These are phyloP conservation scores for Podila epigama DNA, from an alignment of 192 early-diverging fungal genomes.

Conservation along the genomic window DNA sequence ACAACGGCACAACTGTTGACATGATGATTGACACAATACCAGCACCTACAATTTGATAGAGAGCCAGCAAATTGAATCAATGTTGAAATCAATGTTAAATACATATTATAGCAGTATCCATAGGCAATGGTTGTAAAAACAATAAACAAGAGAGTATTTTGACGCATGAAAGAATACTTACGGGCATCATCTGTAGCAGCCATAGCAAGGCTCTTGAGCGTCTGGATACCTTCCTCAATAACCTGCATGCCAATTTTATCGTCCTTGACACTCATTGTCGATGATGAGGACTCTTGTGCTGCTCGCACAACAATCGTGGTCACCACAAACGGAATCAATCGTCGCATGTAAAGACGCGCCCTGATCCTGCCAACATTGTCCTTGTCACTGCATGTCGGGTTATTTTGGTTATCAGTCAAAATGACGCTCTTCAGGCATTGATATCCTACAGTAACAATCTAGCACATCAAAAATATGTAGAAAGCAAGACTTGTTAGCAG, in stretches of 20 bases:
- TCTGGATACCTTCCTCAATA: conserved; percentile 59
- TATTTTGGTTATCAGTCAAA: conserved; percentile 23
- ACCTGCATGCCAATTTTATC: conserved; percentile 35
- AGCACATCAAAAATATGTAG: too few species aligned
- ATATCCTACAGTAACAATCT: conserved; percentile 47
- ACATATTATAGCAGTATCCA: too few species aligned
- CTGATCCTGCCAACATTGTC: conserved; percentile 7
- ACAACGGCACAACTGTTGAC: conserved; percentile 53
- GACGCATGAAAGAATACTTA: conserved; percentile 21
- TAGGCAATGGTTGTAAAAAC: too few species aligned
- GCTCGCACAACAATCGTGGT: conserved; percentile 40
- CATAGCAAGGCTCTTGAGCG: conserved; percentile 50
- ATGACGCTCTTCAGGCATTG: conserved; percentile 35
- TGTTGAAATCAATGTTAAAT: too few species aligned
- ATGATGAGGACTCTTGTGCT: conserved; percentile 14
- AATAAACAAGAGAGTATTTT: background rate
- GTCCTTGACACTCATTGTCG: background rate
- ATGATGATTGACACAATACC: conserved; percentile 51
- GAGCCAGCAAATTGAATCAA: too few species aligned
- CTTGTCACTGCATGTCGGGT: background rate
- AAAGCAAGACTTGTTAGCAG: background rate
- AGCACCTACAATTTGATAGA: conserved; percentile 28
- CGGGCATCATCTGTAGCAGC: conserved; percentile 48
- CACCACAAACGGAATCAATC: conserved; percentile 41
- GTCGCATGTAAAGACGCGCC: conserved; percentile 27